Conservation (phyloP, 306 rosid genomes). For the Castanospermum australe region DNA sequence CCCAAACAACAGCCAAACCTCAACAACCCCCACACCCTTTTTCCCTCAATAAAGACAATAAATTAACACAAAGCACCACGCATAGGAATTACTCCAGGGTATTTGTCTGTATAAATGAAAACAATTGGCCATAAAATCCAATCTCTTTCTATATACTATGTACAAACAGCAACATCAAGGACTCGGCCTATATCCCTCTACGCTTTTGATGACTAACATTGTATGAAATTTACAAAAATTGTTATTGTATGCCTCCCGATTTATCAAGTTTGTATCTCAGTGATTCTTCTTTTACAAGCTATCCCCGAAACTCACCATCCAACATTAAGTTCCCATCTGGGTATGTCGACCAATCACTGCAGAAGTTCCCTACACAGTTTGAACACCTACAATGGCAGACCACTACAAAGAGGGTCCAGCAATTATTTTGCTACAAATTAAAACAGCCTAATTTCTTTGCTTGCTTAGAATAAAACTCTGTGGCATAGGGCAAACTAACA, state of each 20-base stretch:
- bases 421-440: conserved; percentile 12
- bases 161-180: conserved; percentile 2
- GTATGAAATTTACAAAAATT: conserved; percentile 14
- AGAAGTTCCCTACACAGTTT: not conserved
- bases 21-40: too few relatives aligned
- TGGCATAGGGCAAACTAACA: conserved; percentile 2
- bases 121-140: not conserved
- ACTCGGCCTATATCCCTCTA: conserved; percentile 7
- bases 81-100: not conserved
- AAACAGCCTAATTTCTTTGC: conserved; percentile 9
- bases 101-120: not conserved
- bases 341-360: not conserved
- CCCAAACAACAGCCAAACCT: not conserved
- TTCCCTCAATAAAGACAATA: not conserved
- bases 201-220: conserved; percentile 23
- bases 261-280: conserved; percentile 18
- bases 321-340: conserved; percentile 1
- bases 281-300: conserved; percentile 10
- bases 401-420: conserved; percentile 24
- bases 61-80: not conserved
- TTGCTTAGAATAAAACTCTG: not conserved
- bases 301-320: conserved; percentile 28
- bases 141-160: not conserved
- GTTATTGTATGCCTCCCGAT: conserved; percentile 1
- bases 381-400: conserved; percentile 10